These are phyloP conservation scores for Spathaspora sp. DNA, from an alignment of 1,139 yeast genomes.

Conservation along the genomic window DNA sequence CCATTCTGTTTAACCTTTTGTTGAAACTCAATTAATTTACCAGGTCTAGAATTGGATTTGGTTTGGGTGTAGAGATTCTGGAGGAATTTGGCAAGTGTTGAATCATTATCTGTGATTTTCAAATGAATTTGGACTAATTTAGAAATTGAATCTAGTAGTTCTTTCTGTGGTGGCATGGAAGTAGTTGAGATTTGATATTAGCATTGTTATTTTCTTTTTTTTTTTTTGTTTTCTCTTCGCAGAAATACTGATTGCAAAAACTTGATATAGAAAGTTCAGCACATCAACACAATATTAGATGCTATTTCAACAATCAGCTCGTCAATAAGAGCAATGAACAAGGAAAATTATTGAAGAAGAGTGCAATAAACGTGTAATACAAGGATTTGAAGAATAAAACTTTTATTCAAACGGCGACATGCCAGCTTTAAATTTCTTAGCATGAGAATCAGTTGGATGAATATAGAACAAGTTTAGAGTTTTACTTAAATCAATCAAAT, in stretches of 20 bases:
- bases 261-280: background rate
- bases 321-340: background rate
- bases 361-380: too few species aligned
- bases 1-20: slow-evolving; percentile 55
- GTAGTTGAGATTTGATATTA: background rate
- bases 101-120: slow-evolving; percentile 34
- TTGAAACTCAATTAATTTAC: slow-evolving; percentile 33
- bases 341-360: too few species aligned
- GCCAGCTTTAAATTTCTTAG: too few species aligned
- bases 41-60: slow-evolving; percentile 10
- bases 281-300: background rate
- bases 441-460: too few species aligned
- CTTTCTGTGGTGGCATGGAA: background rate
- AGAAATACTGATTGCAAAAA: background rate
- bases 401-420: too few species aligned
- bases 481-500: too few species aligned
- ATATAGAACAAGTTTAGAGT: too few species aligned
- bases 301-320: background rate
- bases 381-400: too few species aligned
- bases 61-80: slow-evolving; percentile 42
- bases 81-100: slow-evolving; percentile 58
- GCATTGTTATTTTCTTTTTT: background rate
- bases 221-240: background rate
- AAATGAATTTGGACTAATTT: slow-evolving; percentile 7
- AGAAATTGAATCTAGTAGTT: slow-evolving; percentile 2